Evolutionary conservation across 192 early-diverging fungal genomes (phyloP), one percentile per base, ranked within the genome.

Genomic region (Coemansia sp.): DNA sequence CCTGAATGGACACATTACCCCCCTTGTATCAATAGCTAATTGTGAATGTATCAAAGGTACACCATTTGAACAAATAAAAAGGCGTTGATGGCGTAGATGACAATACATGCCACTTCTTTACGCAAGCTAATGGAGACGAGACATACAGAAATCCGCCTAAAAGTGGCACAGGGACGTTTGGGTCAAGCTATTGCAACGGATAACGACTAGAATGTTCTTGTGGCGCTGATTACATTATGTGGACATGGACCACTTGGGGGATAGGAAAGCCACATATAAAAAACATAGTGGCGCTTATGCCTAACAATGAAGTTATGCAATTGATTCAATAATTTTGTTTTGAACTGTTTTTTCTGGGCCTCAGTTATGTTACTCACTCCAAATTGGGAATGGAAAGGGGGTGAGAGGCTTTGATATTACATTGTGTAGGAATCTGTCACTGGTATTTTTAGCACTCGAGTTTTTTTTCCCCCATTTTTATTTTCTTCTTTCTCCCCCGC

Each of bases 251-350:
- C 24, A 22, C 10, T 51, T 51, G n/a, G 6, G 49, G 27, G 24
- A n/a, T 12, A 60, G 29, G 16, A 31, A 60, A 60, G 57, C 57
- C 57, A 60, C 57, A 34, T n/a, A 11, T 6, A n/a, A n/a, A 9
- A 27, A 27, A 27, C 27, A 2, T 22, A 12, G 54, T 57, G 54
- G 54, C 54, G 54, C 29, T 27, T 57, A 33, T 18, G 2, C 4
- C 31, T 18, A 60, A 60, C 57, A 60, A 60, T 60, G 57, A 36
- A 36, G 27, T 16, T 60, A 60, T 60, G 57, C 57, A 36, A 60
- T 60, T 34, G 57, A 33, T 34, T n/a, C 7, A 36, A 13, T 9
- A 24, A 18, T 22, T 51, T 51, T 51, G 49, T 51, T 51, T n/a
- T 51, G 49, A 51, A 20, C 16, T 49, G n/a, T 18, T 47, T 16